Conservation (phyloP, 148 eudicot species). For the Tetragonia tetragonoides region DNA sequence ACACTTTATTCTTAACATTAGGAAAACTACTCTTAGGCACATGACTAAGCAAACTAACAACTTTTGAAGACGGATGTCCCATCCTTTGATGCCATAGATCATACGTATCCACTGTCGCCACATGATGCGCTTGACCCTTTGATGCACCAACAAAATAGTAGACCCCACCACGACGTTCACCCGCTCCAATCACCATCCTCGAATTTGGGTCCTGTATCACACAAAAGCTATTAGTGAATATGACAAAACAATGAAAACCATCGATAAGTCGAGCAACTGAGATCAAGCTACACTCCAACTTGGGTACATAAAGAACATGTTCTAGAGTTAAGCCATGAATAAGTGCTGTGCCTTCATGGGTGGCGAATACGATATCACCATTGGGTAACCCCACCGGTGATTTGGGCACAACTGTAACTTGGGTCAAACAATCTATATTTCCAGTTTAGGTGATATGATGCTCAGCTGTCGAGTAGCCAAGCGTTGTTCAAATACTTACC, state of each 20-base stretch:
- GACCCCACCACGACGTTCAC: neutral
- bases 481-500: neutral
- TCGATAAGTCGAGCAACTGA: neutral
- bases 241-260: neutral
- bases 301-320: neutral
- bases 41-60: neutral
- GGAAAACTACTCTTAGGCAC: neutral
- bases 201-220: neutral
- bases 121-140: too few species aligned
- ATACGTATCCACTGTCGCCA: neutral
- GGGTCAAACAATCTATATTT: neutral
- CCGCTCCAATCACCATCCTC: neutral
- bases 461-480: neutral
- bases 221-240: neutral
- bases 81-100: neutral
- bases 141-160: neutral
- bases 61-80: neutral
- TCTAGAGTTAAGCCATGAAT: neutral
- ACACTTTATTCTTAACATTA: neutral
- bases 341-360: neutral
- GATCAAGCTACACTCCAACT: neutral
- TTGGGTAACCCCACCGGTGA: neutral
- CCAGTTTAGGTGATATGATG: neutral
- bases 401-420: neutral
- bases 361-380: neutral